phyloP scores from a whole-genome alignment of 345 rosid species.

The Rhizophora mangle region DNA sequence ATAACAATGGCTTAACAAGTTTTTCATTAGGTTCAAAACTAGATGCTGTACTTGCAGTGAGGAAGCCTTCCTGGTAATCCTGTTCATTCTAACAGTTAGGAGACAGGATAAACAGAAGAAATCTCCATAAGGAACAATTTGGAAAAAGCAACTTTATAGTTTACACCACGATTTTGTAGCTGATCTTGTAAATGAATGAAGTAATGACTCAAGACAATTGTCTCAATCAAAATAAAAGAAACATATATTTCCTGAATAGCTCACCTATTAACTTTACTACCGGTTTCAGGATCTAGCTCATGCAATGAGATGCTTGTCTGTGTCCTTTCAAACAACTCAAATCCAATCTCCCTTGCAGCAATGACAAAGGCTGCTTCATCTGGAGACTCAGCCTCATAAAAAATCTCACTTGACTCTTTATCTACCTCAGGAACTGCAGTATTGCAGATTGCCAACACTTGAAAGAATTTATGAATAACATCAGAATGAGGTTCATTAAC shows the following conservation, averaged over 20 bases:
- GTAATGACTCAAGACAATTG: background rate
- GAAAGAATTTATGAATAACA: constrained; percentile 51
- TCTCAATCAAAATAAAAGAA: background rate
- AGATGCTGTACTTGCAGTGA: background rate
- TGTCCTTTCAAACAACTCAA: constrained; percentile 59
- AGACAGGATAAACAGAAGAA: too few relatives aligned
- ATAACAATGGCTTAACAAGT: too few relatives aligned
- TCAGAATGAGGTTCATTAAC: constrained; percentile 44
- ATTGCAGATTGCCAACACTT: constrained; percentile 71
- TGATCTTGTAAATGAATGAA: background rate
- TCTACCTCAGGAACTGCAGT: constrained; percentile 65
- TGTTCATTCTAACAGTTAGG: background rate
- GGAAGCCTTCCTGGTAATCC: background rate
- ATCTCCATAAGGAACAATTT: background rate
- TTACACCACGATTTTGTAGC: background rate
- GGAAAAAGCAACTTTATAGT: background rate
- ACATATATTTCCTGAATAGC: background rate
- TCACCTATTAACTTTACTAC: constrained; percentile 47
- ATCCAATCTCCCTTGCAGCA: constrained; percentile 83
- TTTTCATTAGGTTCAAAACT: background rate
- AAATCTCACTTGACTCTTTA: constrained; percentile 38
- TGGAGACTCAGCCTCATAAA: constrained; percentile 83
- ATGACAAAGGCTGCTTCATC: constrained; percentile 89
- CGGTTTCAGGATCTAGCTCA: constrained; percentile 46
- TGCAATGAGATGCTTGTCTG: constrained; percentile 55